Conservation (phyloP, 2,329 filamentous ascomycete genomes). For the Neofusicoccum kwambonambiense region DNA sequence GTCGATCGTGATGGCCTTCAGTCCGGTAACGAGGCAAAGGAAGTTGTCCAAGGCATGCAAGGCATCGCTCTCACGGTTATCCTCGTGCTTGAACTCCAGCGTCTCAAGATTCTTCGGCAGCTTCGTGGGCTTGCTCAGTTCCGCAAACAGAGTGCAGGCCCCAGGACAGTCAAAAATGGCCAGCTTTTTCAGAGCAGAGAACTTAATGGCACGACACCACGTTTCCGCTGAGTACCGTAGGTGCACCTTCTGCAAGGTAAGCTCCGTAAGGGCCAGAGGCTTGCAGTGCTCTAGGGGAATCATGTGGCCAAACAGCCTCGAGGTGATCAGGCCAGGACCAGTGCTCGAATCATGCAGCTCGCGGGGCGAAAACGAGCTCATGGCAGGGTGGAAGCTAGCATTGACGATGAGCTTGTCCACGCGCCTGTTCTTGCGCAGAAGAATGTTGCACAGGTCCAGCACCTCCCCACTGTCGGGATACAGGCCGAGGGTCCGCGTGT, state of each 20-base stretch:
- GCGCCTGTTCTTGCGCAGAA: constrained; percentile 42
- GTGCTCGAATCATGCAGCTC: constrained; percentile 50
- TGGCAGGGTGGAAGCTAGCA: constrained; percentile 44
- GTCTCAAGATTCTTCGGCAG: constrained; percentile 46
- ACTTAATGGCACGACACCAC: constrained; percentile 49
- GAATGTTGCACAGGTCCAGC: constrained; percentile 43
- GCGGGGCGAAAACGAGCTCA: constrained; percentile 33
- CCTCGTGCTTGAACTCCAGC: constrained; percentile 48
- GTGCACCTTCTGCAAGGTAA: constrained; percentile 46
- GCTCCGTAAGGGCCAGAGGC: constrained; percentile 44
- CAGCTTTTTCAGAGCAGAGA: constrained; percentile 43
- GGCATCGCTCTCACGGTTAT: constrained; percentile 48
- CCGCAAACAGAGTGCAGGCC: constrained; percentile 47
- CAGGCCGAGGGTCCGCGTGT: constrained; percentile 45
- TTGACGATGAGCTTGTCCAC: constrained; percentile 50
- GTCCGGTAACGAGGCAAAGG: constrained; percentile 46
- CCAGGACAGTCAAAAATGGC: constrained; percentile 46
- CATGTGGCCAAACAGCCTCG: constrained; percentile 48
- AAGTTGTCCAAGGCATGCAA: constrained; percentile 49
- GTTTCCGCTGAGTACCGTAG: constrained; percentile 49
- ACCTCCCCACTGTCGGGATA: constrained; percentile 49
- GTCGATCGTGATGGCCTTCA: constrained; percentile 46
- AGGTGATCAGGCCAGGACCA: constrained; percentile 46
- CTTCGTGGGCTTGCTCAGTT: constrained; percentile 46
- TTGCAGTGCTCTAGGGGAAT: constrained; percentile 48